Base-by-base conservation (phyloP, 495 filamentous ascomycete genomes). In the Aspergillus ellipticus region DNA sequence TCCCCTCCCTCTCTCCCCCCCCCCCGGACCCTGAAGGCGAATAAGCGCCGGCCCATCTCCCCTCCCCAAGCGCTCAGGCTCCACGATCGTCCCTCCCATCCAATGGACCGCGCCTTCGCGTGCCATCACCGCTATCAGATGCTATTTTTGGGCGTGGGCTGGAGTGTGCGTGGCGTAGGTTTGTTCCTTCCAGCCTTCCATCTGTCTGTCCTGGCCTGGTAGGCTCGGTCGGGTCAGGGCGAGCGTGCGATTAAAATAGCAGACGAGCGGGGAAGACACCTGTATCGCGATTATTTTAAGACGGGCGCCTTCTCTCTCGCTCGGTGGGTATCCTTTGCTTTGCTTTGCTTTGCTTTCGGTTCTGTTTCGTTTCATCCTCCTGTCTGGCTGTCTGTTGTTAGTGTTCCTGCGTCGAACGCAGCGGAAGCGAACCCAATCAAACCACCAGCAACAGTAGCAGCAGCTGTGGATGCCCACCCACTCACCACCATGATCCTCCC, bases 241-340 rank as follows among this genome's bases (percentile, higher is more conserved):
- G n/a, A n/a, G n/a, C n/a, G n/a, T 49, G 42, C 53, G 57, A 60
- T 53, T 56, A 56, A 55, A 56, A 56, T 55, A 55, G 43, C 43
- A 13, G 35, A 13, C 10, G 13, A 39, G 35, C 35, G 35, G 35
- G 35, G 35, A 13, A 15, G 35, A 13, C 5, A 15, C 35, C 11
- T n/a, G 35, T 15, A 13, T 33, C 9, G 31, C 13, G 31, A 33
- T 39, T 39, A 39, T 39, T 39, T 39, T 39, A 39, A 39, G 35
- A 33, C 31, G 31, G 31, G 31, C 31, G 7, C n/a, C n/a, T n/a
- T n/a, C n/a, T 2, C 13, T 33, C 31, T 33, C 31, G 31, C 13
- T 13, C 13, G 31, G 31, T 33, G 31, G 31, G 31, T 33, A 10
- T 13, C 1, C 3, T 33, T 33, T 13, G 1, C 9, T 33, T 31